Evolutionary conservation across 1,284 basidiomycete species (phyloP).

Genomic region (Sanghuangporus weigelae): DNA sequence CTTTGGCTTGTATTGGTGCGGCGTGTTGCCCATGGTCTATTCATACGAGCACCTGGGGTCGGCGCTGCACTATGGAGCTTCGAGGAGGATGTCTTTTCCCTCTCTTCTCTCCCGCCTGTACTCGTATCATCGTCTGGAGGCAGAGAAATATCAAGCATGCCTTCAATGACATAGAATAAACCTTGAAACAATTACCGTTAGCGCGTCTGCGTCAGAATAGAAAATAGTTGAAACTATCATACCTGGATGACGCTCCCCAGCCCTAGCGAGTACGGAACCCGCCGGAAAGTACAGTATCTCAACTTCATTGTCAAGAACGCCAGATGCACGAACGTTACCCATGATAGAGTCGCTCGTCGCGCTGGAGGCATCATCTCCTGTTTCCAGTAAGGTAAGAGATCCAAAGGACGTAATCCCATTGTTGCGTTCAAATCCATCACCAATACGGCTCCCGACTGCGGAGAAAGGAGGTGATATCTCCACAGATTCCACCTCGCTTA

Average conservation of each 20-base stretch:
- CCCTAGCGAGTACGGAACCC: slow-evolving; percentile 81
- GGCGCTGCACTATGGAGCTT: background rate
- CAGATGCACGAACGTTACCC: slow-evolving; percentile 54
- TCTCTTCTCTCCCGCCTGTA: background rate
- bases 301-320: slow-evolving; percentile 89
- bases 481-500: slow-evolving; percentile 57
- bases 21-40: background rate
- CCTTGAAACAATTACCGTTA: slow-evolving; percentile 39
- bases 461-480: slow-evolving; percentile 61
- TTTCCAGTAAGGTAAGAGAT: slow-evolving; percentile 78
- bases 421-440: slow-evolving; percentile 33
- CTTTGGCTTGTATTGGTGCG: background rate
- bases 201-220: slow-evolving; percentile 6
- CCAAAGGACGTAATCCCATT: slow-evolving; percentile 74
- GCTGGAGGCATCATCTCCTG: slow-evolving; percentile 63
- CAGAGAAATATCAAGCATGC: slow-evolving; percentile 89
- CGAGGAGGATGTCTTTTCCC: slow-evolving; percentile 16
- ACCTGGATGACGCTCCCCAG: slow-evolving; percentile 88
- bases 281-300: slow-evolving; percentile 93
- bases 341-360: slow-evolving; percentile 60
- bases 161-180: slow-evolving; percentile 97
- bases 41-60: background rate
- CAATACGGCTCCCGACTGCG: slow-evolving; percentile 37
- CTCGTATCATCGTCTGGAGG: slow-evolving; percentile 41
- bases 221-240: slow-evolving; percentile 17